phyloP scores from a whole-genome alignment of 2,329 filamentous ascomycete species.

The Sporothrix inflata region DNA sequence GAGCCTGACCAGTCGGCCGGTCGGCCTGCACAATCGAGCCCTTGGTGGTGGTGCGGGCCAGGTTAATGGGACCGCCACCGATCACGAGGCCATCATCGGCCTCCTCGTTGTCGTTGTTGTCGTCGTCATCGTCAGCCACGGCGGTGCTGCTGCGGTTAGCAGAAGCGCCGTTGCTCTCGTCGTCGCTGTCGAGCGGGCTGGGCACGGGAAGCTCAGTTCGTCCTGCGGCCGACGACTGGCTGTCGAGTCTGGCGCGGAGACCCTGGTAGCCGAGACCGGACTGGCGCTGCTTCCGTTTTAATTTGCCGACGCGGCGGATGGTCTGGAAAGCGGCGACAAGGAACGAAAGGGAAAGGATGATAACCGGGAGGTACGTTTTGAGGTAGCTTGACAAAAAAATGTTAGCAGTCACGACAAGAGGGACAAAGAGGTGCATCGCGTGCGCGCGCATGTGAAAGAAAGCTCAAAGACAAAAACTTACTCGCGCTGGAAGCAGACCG shows the following conservation, averaged over 20 bases:
- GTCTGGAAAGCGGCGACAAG: slow-evolving; percentile 65
- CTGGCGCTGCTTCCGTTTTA: slow-evolving; percentile 47
- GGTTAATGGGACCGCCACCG: slow-evolving; percentile 58
- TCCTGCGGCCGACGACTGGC: slow-evolving; percentile 38
- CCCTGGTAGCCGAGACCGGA: slow-evolving; percentile 26
- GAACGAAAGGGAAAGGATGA: slow-evolving; percentile 71
- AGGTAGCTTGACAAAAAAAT: slow-evolving; percentile 64
- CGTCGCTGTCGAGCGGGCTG: slow-evolving; percentile 46
- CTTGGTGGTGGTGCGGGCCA: slow-evolving; percentile 64
- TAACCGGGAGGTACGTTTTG: slow-evolving; percentile 76
- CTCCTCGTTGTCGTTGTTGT: slow-evolving; percentile 43
- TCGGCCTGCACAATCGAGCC: slow-evolving; percentile 72
- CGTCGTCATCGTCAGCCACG: slow-evolving; percentile 57
- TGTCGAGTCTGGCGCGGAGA: slow-evolving; percentile 26
- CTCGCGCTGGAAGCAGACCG: slow-evolving; percentile 67
- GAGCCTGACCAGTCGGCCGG: slow-evolving; percentile 72
- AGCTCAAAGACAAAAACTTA: slow-evolving; percentile 53
- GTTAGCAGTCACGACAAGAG: background rate
- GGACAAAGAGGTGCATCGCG: slow-evolving; percentile 9
- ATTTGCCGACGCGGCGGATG: slow-evolving; percentile 55
- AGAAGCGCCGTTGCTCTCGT: slow-evolving; percentile 56
- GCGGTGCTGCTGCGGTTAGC: slow-evolving; percentile 56
- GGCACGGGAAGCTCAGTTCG: slow-evolving; percentile 57
- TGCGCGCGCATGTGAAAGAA: background rate
- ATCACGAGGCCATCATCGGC: slow-evolving; percentile 65